These are phyloP conservation scores for Lycium ferocissimum DNA, from an alignment of 257 asterid species.

Conservation along the genomic window DNA sequence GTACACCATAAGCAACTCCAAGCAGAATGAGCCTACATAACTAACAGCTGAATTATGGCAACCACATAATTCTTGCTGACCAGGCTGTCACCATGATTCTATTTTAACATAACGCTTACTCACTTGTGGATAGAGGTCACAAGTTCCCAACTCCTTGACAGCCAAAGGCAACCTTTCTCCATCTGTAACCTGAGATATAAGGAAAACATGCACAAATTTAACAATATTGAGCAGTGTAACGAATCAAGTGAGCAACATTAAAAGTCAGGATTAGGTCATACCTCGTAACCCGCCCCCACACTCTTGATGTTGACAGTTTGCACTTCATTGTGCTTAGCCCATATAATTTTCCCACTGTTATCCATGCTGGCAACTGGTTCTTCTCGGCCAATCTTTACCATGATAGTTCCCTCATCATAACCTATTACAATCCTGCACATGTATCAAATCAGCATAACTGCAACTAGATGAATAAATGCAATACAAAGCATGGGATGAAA, in stretches of 20 bases:
- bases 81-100: not conserved
- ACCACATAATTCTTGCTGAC: conserved; percentile 12
- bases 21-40: not conserved
- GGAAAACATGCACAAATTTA: conserved; percentile 17
- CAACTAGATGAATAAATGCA: conserved; percentile 24
- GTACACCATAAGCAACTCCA: conserved; percentile 1
- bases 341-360: conserved; percentile 89
- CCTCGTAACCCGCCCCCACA: conserved; percentile 91
- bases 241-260: conserved; percentile 18
- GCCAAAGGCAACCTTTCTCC: conserved; percentile 98
- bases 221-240: conserved; percentile 17
- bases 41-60: not conserved
- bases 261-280: conserved; percentile 36
- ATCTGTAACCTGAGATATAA: conserved; percentile 72
- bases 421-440: conserved; percentile 87
- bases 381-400: conserved; percentile 98
- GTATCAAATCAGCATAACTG: conserved; percentile 34
- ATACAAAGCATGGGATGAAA: not conserved
- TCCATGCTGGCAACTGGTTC: conserved; percentile 98
- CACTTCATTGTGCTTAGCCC: conserved; percentile 98
- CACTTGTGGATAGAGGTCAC: conserved; percentile 99
- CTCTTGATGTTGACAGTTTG: conserved; percentile 97
- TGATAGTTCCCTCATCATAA: conserved; percentile 96
- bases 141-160: conserved; percentile 93
- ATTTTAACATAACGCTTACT: conserved; percentile 36